Evolutionary conservation across 23 red algal genomes (phyloP), one percentile per base, ranked within the genome.

Genomic region (Agarophyton chilense): DNA sequence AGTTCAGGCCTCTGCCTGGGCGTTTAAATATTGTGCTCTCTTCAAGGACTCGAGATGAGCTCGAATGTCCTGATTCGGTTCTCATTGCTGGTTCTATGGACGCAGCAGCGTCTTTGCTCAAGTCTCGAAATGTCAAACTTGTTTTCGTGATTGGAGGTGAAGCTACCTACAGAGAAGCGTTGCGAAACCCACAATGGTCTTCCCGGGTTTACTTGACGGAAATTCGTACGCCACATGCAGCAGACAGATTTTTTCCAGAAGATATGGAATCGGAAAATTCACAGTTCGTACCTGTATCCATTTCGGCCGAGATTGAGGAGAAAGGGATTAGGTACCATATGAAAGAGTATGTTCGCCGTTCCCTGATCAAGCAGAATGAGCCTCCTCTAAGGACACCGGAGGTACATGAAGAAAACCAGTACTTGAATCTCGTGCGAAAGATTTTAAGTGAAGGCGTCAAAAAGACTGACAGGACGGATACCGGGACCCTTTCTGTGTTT

Each of bases 1-100:
- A 44, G 2, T 53, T 54, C 22, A 82, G 84, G 19, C 96, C 96
- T 4, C 67, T 98, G 26, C 88, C 81, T n/a, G 87, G 80, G 33
- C 82, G 96, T 0, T 64, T 95, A 43, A 98, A 98, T 77, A 83
- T 98, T 21, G 93, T 98, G 18, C 55, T 98, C 14, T 78, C 93
- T 1, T 75, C 67, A 29, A 32, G 77, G 25, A 53, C 63, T 40
- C 65, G 82, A 38, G 35, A 17, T 17, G 84, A 57, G 52, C 52
- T 78, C 1, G 66, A 44, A 12, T 53, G 19, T 35, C 62, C 70
- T 25, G 80, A 81, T 39, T 67, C 80, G 1, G 93, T 93, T 22
- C 53, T 92, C 9, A 41, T 94, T 8, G 90, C 90, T 24, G 67
- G 67, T 40, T 80, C 50, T 21, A 52, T 98, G 38, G 84, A 91